Base-by-base conservation (phyloP, 2,329 filamentous ascomycete species). In the Seiridium unicorne region DNA sequence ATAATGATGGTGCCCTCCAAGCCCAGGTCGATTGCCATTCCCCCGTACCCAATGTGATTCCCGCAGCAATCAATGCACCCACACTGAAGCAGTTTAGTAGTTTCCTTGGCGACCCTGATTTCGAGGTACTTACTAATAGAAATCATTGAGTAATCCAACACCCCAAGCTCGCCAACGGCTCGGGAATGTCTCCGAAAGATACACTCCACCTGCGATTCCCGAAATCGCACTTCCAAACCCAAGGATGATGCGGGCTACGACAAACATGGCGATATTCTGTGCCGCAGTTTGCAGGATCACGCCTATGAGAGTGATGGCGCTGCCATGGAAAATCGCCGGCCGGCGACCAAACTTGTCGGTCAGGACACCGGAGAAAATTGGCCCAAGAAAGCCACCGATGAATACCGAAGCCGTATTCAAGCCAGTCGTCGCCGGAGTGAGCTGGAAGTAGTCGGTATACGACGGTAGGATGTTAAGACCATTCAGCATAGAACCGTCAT, bases 401-500 rank as follows among this genome's bases (percentile, higher is more conserved):
- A 79, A 85, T n/a, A 81, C 77, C 1, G 81, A 80, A 0, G 82
- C 79, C 4, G 82, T 86, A 63, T 85, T 84, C 13, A 87, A 74
- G 3, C 80, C 82, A 0, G 76, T 81, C 0, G 82, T 84, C 0
- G 80, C 78, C 0, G 79, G 68, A n/a, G 72, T 84, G 6, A 86
- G 77, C 3, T 77, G 64, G 71, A 87, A 86, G 67, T 86, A 86
- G 44, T 83, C 75, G 0, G 76, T 79, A 66, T 86, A 87, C 0
- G 77, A 79, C 0, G 83, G 82, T 13, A 87, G 68, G 60, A 87
- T 85, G 60, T 85, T 83, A 32, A 87, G 74, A 0, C 81, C 82
- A 61, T 85, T 85, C 70, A 85, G 74, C 73, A 85, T 81, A 2
- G 79, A 83, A 2, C 77, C 77, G 60, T 83, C 79, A 57, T 80